phyloP scores from a whole-genome alignment of 208 protist species.

The Angomonas ambiguus region DNA sequence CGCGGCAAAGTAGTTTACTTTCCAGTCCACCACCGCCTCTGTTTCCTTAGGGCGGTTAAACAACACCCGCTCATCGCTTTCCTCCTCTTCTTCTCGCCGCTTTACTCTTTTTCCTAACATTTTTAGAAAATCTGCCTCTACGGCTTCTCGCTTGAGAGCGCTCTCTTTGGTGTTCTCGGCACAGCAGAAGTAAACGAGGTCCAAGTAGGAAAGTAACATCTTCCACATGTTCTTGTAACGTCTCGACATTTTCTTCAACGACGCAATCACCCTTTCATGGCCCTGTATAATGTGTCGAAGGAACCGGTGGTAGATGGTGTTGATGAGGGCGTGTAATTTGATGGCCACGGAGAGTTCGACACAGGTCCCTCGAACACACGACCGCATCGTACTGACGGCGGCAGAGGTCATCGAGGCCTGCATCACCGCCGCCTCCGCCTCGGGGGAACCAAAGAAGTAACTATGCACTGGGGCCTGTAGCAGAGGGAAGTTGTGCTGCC shows the following conservation, averaged over 20 bases:
- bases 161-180: not conserved
- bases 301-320: constrained; percentile 39
- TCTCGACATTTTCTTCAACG: constrained; percentile 40
- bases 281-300: constrained; percentile 38
- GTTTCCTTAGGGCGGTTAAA: not conserved
- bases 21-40: constrained; percentile 41
- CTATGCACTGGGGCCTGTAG: constrained; percentile 18
- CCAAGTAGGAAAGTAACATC: constrained; percentile 47
- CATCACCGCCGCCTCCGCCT: not conserved
- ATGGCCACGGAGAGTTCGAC: constrained; percentile 27
- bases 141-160: not conserved
- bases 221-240: constrained; percentile 79
- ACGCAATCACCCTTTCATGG: constrained; percentile 32
- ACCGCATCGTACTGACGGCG: constrained; percentile 6
- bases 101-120: not conserved
- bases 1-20: constrained; percentile 42
- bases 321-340: constrained; percentile 27
- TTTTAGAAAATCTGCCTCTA: no score
- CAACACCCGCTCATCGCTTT: not conserved
- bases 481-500: constrained; percentile 25
- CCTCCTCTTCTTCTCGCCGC: not conserved
- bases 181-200: constrained; percentile 31
- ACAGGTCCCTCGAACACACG: constrained; percentile 71
- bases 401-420: not conserved
- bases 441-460: not conserved